These are phyloP conservation scores for Lasiodiplodia theobromae DNA, from an alignment of 2,329 filamentous ascomycete species.

Conservation along the genomic window DNA sequence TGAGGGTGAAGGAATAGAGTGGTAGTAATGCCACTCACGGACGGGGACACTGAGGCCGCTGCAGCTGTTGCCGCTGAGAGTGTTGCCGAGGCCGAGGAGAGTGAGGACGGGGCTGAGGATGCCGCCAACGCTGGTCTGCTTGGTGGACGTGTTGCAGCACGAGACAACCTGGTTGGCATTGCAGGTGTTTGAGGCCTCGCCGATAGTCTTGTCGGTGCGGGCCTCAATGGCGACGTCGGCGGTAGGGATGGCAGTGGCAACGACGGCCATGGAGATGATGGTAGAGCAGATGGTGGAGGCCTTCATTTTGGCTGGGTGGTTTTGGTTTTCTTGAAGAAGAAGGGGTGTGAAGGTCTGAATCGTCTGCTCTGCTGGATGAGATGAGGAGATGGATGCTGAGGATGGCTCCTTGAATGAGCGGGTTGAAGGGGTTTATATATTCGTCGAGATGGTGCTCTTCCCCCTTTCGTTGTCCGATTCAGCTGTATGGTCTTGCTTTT, in stretches of 20 bases:
- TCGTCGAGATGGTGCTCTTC: neutral
- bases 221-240: neutral
- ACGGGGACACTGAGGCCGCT: neutral
- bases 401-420: conserved; percentile 21
- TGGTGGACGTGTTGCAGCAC: conserved; percentile 32
- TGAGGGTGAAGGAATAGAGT: neutral
- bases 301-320: conserved; percentile 33
- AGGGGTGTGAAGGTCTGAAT: conserved; percentile 3
- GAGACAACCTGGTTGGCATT: conserved; percentile 31
- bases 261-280: conserved; percentile 32
- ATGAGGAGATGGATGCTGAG: conserved; percentile 29
- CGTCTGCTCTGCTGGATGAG: neutral
- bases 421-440: conserved; percentile 28
- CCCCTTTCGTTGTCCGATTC: neutral
- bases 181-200: conserved; percentile 28
- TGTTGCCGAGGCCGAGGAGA: too few species aligned
- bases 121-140: too few species aligned
- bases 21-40: neutral
- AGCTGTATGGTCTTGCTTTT: neutral
- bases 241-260: conserved; percentile 30
- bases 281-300: conserved; percentile 25
- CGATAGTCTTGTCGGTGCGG: conserved; percentile 29
- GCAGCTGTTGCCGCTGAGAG: conserved; percentile 30
- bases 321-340: conserved; percentile 3
- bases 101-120: too few species aligned